A percentile compares a stretch with the other conserved stretches of the same genome.
Evolutionary conservation across 495 filamentous ascomycete species (phyloP).

Genomic region (Hyaloscypha finlandica): DNA sequence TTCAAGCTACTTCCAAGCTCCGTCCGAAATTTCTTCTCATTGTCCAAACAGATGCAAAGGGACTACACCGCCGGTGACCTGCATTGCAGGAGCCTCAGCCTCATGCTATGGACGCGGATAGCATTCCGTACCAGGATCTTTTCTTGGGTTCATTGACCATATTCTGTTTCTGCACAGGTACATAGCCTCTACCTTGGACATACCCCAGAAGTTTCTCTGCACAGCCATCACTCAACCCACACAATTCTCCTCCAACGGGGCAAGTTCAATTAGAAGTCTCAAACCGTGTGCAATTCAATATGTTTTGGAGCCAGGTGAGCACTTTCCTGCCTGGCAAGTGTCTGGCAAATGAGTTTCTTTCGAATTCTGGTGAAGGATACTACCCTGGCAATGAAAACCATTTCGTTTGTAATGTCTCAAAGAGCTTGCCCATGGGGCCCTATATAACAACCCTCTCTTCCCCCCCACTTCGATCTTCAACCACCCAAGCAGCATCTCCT

Average conservation of each 20-base stretch:
- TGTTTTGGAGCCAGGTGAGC: neutral
- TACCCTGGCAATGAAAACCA: neutral
- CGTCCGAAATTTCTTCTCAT: neutral
- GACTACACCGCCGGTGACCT: neutral
- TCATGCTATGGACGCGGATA: neutral
- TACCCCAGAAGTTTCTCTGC: constrained; percentile 3
- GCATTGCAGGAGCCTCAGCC: neutral
- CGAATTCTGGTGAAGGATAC: neutral
- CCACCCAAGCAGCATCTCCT: too few relatives aligned
- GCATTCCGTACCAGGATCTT: neutral
- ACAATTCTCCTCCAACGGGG: neutral
- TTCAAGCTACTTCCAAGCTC: neutral
- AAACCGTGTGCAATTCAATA: neutral
- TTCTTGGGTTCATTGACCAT: constrained; percentile 1
- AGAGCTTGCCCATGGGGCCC: neutral
- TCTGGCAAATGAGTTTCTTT: neutral
- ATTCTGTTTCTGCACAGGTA: neutral
- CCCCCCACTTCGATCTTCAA: neutral
- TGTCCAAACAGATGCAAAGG: neutral
- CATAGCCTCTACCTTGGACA: neutral
- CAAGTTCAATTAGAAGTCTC: neutral
- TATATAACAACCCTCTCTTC: neutral
- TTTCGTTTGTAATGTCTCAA: neutral
- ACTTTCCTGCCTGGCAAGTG: neutral
- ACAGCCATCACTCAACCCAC: neutral